phyloP scores from a whole-genome alignment of 257 asterid species.

The Phtheirospermum japonicum region DNA sequence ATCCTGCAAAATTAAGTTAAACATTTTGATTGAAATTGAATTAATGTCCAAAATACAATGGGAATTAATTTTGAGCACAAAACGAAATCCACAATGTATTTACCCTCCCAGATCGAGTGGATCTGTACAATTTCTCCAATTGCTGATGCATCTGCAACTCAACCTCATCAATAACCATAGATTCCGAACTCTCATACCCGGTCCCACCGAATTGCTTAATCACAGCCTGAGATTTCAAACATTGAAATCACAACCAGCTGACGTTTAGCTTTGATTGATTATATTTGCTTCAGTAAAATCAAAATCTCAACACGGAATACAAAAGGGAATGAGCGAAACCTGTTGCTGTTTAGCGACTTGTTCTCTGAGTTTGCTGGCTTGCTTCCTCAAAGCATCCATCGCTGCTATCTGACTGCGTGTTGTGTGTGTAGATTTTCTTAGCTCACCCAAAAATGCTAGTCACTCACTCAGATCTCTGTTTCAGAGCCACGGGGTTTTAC shows the following conservation, averaged over 20 bases:
- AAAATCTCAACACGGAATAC: slow-evolving; percentile 12
- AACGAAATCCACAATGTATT: slow-evolving; percentile 16
- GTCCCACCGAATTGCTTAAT: slow-evolving; percentile 87
- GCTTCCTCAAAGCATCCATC: slow-evolving; percentile 94
- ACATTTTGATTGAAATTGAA: neutral
- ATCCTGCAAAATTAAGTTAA: slow-evolving; percentile 50
- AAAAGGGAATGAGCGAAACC: slow-evolving; percentile 38
- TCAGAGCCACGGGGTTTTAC: neutral
- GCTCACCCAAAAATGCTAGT: slow-evolving; percentile 2
- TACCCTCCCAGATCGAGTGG: slow-evolving; percentile 95
- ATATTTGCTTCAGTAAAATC: neutral
- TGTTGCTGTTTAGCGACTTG: slow-evolving; percentile 98
- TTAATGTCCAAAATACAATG: neutral
- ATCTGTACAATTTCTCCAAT: slow-evolving; percentile 77
- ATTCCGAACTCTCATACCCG: slow-evolving; percentile 88
- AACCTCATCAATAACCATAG: slow-evolving; percentile 84
- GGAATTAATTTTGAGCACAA: neutral
- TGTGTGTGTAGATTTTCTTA: neutral
- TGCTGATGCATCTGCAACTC: slow-evolving; percentile 92
- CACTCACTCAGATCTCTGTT: slow-evolving; percentile 14
- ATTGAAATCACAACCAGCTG: slow-evolving; percentile 7
- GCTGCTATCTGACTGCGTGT: slow-evolving; percentile 28
- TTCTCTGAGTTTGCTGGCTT: slow-evolving; percentile 82
- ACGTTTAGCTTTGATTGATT: neutral
- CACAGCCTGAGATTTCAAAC: slow-evolving; percentile 61